These are phyloP conservation scores for Nothomitra cinnamomea DNA, from an alignment of 2,329 filamentous ascomycete species.

Conservation along the genomic window DNA sequence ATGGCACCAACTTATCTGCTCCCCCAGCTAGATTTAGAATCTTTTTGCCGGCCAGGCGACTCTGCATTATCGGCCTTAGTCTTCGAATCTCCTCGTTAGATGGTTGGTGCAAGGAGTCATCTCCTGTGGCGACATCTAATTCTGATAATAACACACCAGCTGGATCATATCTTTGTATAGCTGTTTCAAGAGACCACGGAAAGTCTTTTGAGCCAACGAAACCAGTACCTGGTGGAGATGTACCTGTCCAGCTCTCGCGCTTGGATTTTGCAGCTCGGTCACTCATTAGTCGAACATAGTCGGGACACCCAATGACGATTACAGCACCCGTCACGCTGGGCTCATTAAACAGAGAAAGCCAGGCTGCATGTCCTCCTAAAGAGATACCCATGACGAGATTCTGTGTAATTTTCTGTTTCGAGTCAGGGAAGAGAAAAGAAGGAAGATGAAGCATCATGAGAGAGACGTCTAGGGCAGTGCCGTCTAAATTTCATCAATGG, in stretches of 20 bases:
- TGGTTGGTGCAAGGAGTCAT: conserved; percentile 9
- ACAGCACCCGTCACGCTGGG: conserved; percentile 62
- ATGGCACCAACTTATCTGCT: conserved; percentile 57
- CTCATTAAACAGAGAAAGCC: conserved; percentile 68
- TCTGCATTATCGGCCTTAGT: conserved; percentile 32
- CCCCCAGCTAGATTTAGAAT: conserved; percentile 48
- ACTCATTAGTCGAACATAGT: conserved; percentile 65
- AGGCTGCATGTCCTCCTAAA: conserved; percentile 73
- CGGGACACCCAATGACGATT: conserved; percentile 74
- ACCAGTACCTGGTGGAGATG: conserved; percentile 35
- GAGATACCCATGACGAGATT: conserved; percentile 71
- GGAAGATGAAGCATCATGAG: conserved; percentile 61
- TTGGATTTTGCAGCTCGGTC: conserved; percentile 61
- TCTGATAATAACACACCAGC: conserved; percentile 49
- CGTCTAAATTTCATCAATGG: conserved; percentile 24
- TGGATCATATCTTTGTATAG: conserved; percentile 53
- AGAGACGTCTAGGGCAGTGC: conserved; percentile 57
- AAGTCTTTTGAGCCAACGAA: conserved; percentile 72
- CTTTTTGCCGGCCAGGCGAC: conserved; percentile 37
- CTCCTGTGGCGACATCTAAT: conserved; percentile 14
- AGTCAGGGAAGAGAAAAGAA: conserved; percentile 50
- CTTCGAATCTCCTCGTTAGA: conserved; percentile 23
- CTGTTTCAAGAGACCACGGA: conserved; percentile 46
- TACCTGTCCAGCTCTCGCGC: conserved; percentile 39
- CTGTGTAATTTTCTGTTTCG: conserved; percentile 31